Percentiles rank a stretch among this genome's conserved stretches.
Conservation (phyloP, 306 rosid genomes). For the Trichosanthes cucumerina region DNA sequence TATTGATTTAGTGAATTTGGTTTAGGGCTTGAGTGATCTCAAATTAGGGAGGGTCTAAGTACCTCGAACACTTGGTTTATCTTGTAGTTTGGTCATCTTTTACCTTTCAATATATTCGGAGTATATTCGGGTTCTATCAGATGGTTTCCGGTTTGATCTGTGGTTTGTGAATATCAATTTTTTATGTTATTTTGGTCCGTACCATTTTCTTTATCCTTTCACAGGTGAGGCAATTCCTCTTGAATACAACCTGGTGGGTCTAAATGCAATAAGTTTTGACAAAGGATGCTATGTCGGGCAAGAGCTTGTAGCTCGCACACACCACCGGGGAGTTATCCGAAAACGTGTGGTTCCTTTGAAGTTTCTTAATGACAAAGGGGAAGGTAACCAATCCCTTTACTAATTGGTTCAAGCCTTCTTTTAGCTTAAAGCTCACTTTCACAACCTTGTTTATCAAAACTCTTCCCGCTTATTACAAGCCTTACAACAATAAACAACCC, state of each 20-base stretch:
- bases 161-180: not conserved
- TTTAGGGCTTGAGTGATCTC: too few species aligned
- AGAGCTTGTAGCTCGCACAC: slow-evolving; percentile 81
- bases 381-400: slow-evolving; percentile 37
- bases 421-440: not conserved
- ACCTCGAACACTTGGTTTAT: too few species aligned
- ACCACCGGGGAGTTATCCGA: slow-evolving; percentile 81
- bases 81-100: too few species aligned
- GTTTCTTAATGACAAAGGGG: slow-evolving; percentile 42
- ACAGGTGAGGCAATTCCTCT: slow-evolving; percentile 86
- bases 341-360: slow-evolving; percentile 67
- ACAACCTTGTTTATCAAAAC: not conserved
- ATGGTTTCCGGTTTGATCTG: not conserved
- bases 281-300: slow-evolving; percentile 96
- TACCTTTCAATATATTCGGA: too few species aligned
- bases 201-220: not conserved
- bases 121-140: too few species aligned
- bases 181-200: not conserved
- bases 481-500: not conserved
- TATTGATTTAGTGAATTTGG: too few species aligned
- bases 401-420: not conserved
- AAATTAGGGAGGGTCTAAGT: too few species aligned
- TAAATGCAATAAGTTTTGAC: slow-evolving; percentile 87
- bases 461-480: not conserved
- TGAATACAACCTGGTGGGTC: slow-evolving; percentile 81